Evolutionary conservation across 169 alveolate genomes (phyloP), one percentile per base, ranked within the genome.

Genomic region (Theileria annulata): DNA sequence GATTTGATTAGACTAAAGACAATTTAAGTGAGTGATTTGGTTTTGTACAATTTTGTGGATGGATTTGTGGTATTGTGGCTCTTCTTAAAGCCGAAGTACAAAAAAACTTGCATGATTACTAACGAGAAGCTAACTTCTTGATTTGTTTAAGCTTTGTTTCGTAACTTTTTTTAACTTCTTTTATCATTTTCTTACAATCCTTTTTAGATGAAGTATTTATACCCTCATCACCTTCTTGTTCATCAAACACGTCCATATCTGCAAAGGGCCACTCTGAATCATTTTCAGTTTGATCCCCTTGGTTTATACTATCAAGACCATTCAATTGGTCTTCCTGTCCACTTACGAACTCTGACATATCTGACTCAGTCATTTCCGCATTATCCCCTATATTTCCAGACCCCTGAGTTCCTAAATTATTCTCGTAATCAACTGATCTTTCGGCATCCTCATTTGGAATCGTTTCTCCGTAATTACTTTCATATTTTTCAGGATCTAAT

Each of bases 31-130:
- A 82, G 79, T 21, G 88, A 85, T 28, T 0, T 49, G 15, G 31
- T 82, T 27, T 62, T 76, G 0, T 28, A 70, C 27, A 51, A 31
- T 21, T 12, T 82, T 25, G 80, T 42, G 5, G 75, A 82, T 47
- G 42, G 54, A 35, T 75, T 82, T 70, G 27, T 82, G 12, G 88
- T 82, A 17, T 37, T 76, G 66, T 82, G 88, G 88, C 88, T 85
- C 2, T 72, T 75, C 12, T 47, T 75, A 30, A 47, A 64, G 12
- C 21, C 47, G 23, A 74, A 74, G 35, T 82, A 70, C 60, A 67
- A 77, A 9, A 49, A 77, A 9, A 21, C 1, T 19, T 82, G 48
- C 63, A 28, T 75, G 10, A 85, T 85, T 0, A 71, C 74, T 56
- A 56, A 56, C 25, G n/a, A 31, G 27, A 33, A 71, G 58, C 58